Conservation (phyloP, 805 yeast genomes). For the Tetrapisispora nanseiensis region DNA sequence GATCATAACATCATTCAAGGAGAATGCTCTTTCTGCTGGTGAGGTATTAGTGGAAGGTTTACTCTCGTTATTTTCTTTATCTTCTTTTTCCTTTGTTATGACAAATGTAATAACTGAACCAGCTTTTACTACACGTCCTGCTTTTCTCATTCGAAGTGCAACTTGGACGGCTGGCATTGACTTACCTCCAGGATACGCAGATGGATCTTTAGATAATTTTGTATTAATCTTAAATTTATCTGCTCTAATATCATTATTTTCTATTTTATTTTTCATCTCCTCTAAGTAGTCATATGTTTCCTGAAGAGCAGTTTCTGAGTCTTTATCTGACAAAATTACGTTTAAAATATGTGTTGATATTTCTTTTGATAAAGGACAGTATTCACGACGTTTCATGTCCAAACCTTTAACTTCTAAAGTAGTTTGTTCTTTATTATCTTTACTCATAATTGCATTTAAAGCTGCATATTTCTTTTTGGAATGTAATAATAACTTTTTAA, state of each 20-base stretch:
- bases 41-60: conserved; percentile 5
- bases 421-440: conserved; percentile 47
- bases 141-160: conserved; percentile 69
- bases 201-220: conserved; percentile 82
- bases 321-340: conserved; percentile 60
- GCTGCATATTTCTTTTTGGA: conserved; percentile 99
- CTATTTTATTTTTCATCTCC: conserved; percentile 46
- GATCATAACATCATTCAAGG: conserved; percentile 61
- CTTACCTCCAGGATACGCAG: conserved; percentile 69
- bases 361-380: conserved; percentile 85
- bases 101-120: conserved; percentile 87
- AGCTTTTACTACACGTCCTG: conserved; percentile 79
- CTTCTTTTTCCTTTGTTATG: conserved; percentile 43
- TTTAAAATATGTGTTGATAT: conserved; percentile 67
- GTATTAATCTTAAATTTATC: conserved; percentile 73
- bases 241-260: conserved; percentile 49
- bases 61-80: conserved; percentile 32
- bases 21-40: conserved; percentile 58
- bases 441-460: conserved; percentile 45
- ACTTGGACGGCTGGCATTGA: conserved; percentile 86
- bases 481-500: conserved; percentile 71
- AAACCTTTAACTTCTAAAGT: conserved; percentile 86
- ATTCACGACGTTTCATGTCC: conserved; percentile 95
- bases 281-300: conserved; percentile 67
- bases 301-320: conserved; percentile 64